Conservation (phyloP, 495 filamentous ascomycete species). For the Thermothielavioides terrestris region DNA sequence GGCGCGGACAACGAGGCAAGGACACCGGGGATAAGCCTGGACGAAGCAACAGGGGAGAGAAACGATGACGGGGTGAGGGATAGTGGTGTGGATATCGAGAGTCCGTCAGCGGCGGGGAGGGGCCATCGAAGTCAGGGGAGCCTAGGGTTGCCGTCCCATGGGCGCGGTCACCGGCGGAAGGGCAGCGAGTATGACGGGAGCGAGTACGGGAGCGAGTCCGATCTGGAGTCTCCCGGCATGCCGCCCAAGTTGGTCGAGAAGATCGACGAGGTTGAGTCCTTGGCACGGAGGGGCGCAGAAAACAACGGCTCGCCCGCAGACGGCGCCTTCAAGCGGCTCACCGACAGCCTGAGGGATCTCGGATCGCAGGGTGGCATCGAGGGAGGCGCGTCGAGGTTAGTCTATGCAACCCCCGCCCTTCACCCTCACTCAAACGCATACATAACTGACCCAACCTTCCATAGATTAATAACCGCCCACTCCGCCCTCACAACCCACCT, state of each 20-base stretch:
- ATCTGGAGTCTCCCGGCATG: conserved; percentile 61
- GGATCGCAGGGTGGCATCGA: conserved; percentile 75
- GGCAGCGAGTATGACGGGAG: conserved; percentile 51
- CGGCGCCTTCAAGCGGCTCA: conserved; percentile 59
- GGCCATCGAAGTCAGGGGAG: conserved; percentile 17
- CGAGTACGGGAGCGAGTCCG: conserved; percentile 62
- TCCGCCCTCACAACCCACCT: conserved; percentile 76
- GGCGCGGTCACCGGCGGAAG: conserved; percentile 37
- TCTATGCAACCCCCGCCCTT: conserved; percentile 8
- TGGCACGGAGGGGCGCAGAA: conserved; percentile 64
- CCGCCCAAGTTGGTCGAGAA: conserved; percentile 62
- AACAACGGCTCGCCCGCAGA: conserved; percentile 61
- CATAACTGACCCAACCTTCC: conserved; percentile 3
- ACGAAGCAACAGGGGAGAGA: conserved; percentile 8
- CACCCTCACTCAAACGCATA: conserved; percentile 2
- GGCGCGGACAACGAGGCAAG: conserved; percentile 45
- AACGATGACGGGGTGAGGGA: conserved; percentile 25
- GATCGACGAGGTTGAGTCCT: conserved; percentile 68
- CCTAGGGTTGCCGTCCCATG: conserved; percentile 30
- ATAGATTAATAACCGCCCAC: conserved; percentile 79
- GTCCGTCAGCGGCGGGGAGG: conserved; percentile 18
- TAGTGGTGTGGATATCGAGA: conserved; percentile 40
- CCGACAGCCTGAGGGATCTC: conserved; percentile 66
- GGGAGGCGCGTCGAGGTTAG: conserved; percentile 67
- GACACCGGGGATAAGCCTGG: conserved; percentile 24